These are phyloP conservation scores for Sporisorium exsertum DNA, from an alignment of 1,284 basidiomycete genomes.

Conservation along the genomic window DNA sequence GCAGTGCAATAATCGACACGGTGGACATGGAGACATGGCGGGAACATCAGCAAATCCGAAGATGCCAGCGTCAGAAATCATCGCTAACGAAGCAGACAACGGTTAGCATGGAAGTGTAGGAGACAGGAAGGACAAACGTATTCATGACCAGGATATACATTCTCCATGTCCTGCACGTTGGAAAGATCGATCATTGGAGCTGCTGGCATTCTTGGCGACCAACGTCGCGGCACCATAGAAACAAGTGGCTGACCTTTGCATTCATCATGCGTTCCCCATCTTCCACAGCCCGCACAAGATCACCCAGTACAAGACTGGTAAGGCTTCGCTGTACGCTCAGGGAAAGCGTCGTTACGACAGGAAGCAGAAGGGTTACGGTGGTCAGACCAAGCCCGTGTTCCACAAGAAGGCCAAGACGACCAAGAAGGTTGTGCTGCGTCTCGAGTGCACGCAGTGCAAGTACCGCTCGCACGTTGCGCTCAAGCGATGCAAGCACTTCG, in stretches of 20 bases:
- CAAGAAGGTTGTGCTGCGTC: constrained; percentile 97
- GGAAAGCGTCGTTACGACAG: constrained; percentile 99
- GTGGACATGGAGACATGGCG: too few relatives aligned
- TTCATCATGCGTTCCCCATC: not conserved
- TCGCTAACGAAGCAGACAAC: not conserved
- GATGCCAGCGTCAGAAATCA: too few relatives aligned
- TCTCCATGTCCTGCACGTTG: not conserved
- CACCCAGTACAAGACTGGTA: constrained; percentile 70
- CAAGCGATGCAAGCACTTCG: constrained; percentile 99
- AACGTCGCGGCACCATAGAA: not conserved
- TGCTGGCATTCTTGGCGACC: not conserved
- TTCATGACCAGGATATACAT: not conserved
- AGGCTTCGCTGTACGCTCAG: constrained; percentile 76
- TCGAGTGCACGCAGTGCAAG: constrained; percentile 99
- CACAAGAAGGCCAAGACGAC: constrained; percentile 93
- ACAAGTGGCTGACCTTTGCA: constrained; percentile 11
- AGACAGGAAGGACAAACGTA: not conserved
- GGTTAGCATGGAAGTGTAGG: not conserved
- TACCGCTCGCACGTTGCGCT: constrained; percentile 82
- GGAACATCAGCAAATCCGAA: too few relatives aligned
- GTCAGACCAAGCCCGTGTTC: constrained; percentile 99
- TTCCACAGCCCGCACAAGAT: constrained; percentile 68
- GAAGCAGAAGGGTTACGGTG: constrained; percentile 99
- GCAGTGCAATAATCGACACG: too few relatives aligned
- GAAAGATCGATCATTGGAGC: not conserved